Evolutionary conservation across 805 yeast genomes (phyloP).

Genomic region (Vanderwaltozyma polyspora): DNA sequence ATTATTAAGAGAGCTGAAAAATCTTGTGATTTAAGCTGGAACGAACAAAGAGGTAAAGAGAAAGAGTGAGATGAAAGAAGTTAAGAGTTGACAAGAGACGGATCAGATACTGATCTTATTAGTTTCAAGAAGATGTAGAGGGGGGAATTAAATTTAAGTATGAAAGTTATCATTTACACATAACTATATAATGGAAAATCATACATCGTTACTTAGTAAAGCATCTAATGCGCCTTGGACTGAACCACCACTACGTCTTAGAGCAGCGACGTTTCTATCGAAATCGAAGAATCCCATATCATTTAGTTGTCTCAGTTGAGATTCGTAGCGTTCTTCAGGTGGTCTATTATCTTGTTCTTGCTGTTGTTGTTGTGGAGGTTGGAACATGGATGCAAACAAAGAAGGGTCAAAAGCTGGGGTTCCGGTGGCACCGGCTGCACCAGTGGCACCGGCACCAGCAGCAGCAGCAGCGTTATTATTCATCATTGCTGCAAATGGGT

Average conservation of each 20-base stretch:
- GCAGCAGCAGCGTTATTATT: not conserved
- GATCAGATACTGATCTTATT: no score
- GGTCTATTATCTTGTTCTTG: conserved; percentile 48
- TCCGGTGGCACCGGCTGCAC: conserved; percentile 16
- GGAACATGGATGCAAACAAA: conserved; percentile 35
- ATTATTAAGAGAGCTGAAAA: no score
- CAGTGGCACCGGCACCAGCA: conserved; percentile 14
- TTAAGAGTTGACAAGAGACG: no score
- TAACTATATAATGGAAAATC: no score
- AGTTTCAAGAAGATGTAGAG: no score
- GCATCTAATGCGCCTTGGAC: conserved; percentile 95
- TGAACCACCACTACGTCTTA: conserved; percentile 91
- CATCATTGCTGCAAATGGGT: conserved; percentile 40
- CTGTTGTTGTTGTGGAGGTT: conserved; percentile 15
- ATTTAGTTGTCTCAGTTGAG: conserved; percentile 61
- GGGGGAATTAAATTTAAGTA: no score
- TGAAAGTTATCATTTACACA: no score
- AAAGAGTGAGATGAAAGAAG: no score
- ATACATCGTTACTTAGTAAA: conserved; percentile 51
- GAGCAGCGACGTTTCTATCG: conserved; percentile 81
- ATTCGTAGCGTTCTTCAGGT: conserved; percentile 68
- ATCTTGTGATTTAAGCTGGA: no score
- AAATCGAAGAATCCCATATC: conserved; percentile 87
- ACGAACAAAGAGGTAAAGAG: no score
- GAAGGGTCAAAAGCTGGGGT: conserved; percentile 39